phyloP scores from a whole-genome alignment of 1,284 basidiomycete genomes.

The Ustilago sp. region DNA sequence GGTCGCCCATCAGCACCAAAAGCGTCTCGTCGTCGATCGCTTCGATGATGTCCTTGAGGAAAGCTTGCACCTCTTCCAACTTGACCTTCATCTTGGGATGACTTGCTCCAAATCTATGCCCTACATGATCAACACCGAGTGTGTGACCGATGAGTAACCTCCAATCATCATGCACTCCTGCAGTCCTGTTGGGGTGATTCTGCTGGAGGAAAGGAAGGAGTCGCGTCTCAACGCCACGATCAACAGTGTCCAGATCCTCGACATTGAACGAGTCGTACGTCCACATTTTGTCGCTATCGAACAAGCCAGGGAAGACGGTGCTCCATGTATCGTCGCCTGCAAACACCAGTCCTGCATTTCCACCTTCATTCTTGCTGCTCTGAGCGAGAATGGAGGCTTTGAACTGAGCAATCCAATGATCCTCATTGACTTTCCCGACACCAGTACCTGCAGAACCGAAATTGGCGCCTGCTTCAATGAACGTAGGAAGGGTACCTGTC shows the following conservation, averaged over 20 bases:
- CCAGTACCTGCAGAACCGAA: slow-evolving; percentile 76
- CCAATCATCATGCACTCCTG: slow-evolving; percentile 71
- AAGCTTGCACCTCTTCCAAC: slow-evolving; percentile 74
- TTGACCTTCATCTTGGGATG: slow-evolving; percentile 88
- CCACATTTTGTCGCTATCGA: slow-evolving; percentile 78
- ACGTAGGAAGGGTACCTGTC: slow-evolving; percentile 94
- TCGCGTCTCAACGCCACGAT: slow-evolving; percentile 84
- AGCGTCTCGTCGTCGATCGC: slow-evolving; percentile 71
- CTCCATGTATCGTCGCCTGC: slow-evolving; percentile 99
- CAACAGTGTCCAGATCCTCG: slow-evolving; percentile 95
- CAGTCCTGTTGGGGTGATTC: slow-evolving; percentile 31
- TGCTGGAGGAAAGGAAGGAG: slow-evolving; percentile 83
- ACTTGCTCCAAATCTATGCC: slow-evolving; percentile 90
- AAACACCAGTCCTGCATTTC: slow-evolving; percentile 73
- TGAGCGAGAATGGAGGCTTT: slow-evolving; percentile 57
- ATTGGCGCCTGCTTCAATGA: slow-evolving; percentile 91
- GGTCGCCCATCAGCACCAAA: slow-evolving; percentile 91
- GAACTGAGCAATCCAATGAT: slow-evolving; percentile 76
- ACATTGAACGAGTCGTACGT: slow-evolving; percentile 98
- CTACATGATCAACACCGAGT: slow-evolving; percentile 96
- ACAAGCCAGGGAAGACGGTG: slow-evolving; percentile 83
- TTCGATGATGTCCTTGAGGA: slow-evolving; percentile 50
- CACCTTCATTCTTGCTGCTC: not conserved
- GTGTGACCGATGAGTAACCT: slow-evolving; percentile 92
- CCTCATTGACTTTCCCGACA: slow-evolving; percentile 77